Evolutionary conservation across 495 filamentous ascomycete species (phyloP), one percentile per base, ranked within the genome.

Genomic region (Lasiosphaeria hispida): DNA sequence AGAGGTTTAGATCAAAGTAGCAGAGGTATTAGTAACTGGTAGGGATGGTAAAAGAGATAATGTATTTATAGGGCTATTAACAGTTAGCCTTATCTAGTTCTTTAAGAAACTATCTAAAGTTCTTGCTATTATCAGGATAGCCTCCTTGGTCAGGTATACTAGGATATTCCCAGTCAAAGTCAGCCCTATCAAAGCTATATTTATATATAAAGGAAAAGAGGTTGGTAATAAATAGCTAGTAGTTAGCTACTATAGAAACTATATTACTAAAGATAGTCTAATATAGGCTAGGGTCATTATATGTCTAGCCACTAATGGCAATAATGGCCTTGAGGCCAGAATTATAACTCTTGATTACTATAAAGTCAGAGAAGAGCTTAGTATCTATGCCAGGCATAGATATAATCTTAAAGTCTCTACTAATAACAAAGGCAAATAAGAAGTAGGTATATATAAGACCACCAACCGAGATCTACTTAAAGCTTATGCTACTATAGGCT

Each of bases 131-230:
- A 33, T 50, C 71, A 3, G 51, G 40, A 2, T 52, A 37, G 10
- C 77, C 75, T 33, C 65, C 57, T n/a, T 71, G 66, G n/a, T 80
- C 75, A n/a, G 49, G 37, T 2, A 71, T 63, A 0, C 33, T 70
- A 3, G 78, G 77, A 61, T 81, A 81, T 35, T 81, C 61, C 61
- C 81, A 84, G 60, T 83, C 82, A 13, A 85, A 47, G 60, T 85
- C 81, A 2, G 82, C 65, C 0, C 82, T 83, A 53, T 47, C 61
- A 45, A 54, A 67, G 49, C 45, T 60, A 39, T 48, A 43, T 7
- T 6, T 7, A 9, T 43, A 35, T 33, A 50, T 40, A 34, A 61
- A 56, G 5, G 7, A 37, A 8, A 61, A 6, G 9, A 50, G 11
- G 19, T 51, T 51, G 11, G 9, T 11, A 11, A 34, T 34, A 18